Conservation (phyloP, 2,329 filamentous ascomycete species). For the Aspergillus eucalypticola region DNA sequence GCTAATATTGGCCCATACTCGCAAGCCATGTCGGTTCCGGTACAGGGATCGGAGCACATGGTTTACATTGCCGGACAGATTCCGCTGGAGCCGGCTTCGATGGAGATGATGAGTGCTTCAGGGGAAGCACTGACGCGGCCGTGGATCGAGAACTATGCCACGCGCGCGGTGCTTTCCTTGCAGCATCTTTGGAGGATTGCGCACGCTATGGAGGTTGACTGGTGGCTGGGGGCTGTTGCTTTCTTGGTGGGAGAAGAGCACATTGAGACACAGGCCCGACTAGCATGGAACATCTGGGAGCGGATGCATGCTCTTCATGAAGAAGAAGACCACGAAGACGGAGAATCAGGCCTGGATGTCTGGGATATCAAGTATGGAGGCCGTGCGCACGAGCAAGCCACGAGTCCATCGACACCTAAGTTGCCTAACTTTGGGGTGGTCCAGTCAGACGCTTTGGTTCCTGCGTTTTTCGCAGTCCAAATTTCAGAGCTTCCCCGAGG, state of each 20-base stretch:
- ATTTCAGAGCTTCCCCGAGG: conserved; percentile 74
- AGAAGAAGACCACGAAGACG: conserved; percentile 45
- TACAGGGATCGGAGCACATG: conserved; percentile 35
- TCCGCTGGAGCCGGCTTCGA: conserved; percentile 76
- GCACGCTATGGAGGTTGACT: conserved; percentile 66
- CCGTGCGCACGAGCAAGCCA: conserved; percentile 48
- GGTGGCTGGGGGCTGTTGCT: conserved; percentile 74
- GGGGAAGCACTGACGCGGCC: conserved; percentile 21
- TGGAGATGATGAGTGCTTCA: conserved; percentile 53
- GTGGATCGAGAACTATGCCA: conserved; percentile 45
- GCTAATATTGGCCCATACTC: conserved; percentile 98
- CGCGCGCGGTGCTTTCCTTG: conserved; percentile 70
- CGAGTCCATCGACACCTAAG: conserved; percentile 22
- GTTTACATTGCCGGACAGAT: conserved; percentile 88
- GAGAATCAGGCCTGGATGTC: conserved; percentile 49
- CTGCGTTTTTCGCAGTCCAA: conserved; percentile 73
- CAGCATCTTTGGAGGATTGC: conserved; percentile 91
- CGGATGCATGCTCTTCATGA: conserved; percentile 32
- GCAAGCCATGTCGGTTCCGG: conserved; percentile 65
- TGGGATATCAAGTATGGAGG: conserved; percentile 59
- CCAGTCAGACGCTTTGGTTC: conserved; percentile 39
- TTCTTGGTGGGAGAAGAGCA: conserved; percentile 61
- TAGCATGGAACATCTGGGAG: conserved; percentile 51
- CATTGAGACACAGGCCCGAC: conserved; percentile 35
- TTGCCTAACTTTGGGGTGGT: conserved; percentile 32